Conservation (phyloP, 164 flowering plant genomes). For the Kalanchoe fedtschenkoi region DNA sequence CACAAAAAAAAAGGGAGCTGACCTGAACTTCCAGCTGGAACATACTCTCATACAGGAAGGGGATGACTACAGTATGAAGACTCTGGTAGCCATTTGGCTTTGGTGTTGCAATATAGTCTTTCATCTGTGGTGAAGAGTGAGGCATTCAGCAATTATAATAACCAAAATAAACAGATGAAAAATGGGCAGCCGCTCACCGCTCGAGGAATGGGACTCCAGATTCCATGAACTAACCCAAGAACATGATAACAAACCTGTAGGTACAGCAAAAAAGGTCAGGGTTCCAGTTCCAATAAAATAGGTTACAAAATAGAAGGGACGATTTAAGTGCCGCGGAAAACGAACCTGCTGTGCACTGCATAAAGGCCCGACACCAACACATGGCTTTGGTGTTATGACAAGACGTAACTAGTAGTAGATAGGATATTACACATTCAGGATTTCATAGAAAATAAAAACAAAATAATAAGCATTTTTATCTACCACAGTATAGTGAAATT, state of each 20-base stretch:
- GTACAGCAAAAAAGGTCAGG: not conserved
- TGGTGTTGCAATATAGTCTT: constrained; percentile 95
- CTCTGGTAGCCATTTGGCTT: constrained; percentile 98
- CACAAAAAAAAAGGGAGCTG: not conserved
- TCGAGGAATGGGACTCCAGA: constrained; percentile 93
- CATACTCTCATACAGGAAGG: constrained; percentile 96
- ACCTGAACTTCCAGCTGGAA: constrained; percentile 97
- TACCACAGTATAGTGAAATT: constrained; percentile 5
- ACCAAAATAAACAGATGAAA: not conserved
- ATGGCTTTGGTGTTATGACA: constrained; percentile 73
- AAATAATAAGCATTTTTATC: not conserved
- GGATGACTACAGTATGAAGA: constrained; percentile 90
- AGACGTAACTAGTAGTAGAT: constrained; percentile 61
- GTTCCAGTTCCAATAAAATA: not conserved
- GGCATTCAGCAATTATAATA: not conserved
- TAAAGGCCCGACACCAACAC: constrained; percentile 67
- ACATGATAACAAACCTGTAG: constrained; percentile 88
- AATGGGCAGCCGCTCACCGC: constrained; percentile 40
- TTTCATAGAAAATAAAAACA: not conserved
- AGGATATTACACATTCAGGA: not conserved
- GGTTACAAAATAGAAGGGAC: not conserved
- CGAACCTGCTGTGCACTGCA: constrained; percentile 84
- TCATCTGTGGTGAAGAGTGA: constrained; percentile 44
- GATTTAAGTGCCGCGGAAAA: not conserved
- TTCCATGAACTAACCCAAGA: constrained; percentile 95